These are phyloP conservation scores for Panicum hallii DNA, from an alignment of 202 grass and related monocot genomes.

Conservation along the genomic window DNA sequence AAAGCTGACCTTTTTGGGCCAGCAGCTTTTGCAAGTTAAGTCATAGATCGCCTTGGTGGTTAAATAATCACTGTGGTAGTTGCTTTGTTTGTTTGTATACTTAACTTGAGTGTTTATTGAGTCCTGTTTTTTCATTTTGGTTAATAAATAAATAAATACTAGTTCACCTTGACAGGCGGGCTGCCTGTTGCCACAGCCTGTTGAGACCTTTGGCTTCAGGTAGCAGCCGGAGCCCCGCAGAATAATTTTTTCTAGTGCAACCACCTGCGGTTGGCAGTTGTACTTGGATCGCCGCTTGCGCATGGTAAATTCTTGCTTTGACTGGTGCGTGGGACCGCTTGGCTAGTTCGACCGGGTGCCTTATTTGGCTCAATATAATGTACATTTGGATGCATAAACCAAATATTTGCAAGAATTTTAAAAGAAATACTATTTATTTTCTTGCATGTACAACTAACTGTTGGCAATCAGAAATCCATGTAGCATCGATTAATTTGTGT, in stretches of 20 bases:
- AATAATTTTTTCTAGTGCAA: not conserved
- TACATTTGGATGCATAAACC: too few relatives aligned
- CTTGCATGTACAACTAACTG: not conserved
- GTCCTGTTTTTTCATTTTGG: not conserved
- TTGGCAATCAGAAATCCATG: not conserved
- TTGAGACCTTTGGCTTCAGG: not conserved
- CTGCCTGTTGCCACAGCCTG: conserved; percentile 32
- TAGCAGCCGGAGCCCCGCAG: not conserved
- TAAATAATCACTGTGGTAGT: conserved; percentile 46
- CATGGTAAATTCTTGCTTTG: not conserved
- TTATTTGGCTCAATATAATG: too few relatives aligned
- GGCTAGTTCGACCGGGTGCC: not conserved
- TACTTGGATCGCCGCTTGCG: conserved; percentile 1
- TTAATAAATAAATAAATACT: not conserved
- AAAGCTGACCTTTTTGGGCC: conserved; percentile 57
- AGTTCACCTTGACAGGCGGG: conserved; percentile 21
- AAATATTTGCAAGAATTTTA: too few relatives aligned
- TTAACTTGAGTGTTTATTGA: conserved; percentile 18
- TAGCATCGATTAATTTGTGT: not conserved
- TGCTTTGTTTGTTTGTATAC: conserved; percentile 13
- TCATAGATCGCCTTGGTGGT: conserved; percentile 57
- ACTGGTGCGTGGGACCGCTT: conserved; percentile 19
- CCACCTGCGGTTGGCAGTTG: conserved; percentile 12
- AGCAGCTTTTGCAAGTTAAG: conserved; percentile 48
- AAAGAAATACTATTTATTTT: not conserved